Conservation (phyloP, 1,139 yeast species). For the Kodamaea plutei region DNA sequence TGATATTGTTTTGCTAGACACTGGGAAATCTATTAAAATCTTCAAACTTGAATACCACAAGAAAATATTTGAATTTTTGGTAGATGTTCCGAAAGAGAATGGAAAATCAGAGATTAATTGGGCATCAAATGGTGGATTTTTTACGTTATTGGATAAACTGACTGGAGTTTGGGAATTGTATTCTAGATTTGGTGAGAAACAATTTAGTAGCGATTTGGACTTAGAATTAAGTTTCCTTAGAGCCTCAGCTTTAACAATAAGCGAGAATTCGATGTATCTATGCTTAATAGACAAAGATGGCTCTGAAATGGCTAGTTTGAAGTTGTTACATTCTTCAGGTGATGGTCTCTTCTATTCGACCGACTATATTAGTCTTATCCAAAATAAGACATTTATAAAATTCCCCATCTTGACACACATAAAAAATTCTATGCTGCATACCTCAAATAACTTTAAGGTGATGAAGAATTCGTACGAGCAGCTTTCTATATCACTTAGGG, state of each 20-base stretch:
- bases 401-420: conserved; percentile 33
- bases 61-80: conserved; percentile 11
- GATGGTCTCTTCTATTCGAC: conserved; percentile 21
- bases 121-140: conserved; percentile 39
- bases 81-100: conserved; percentile 9
- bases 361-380: conserved; percentile 26
- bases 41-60: conserved; percentile 12
- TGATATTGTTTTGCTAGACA: conserved; percentile 19
- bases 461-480: conserved; percentile 27
- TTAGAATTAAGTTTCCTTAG: conserved; percentile 18
- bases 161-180: conserved; percentile 31
- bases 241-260: conserved; percentile 20
- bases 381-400: conserved; percentile 18
- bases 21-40: conserved; percentile 11
- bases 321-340: conserved; percentile 17
- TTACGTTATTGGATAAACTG: conserved; percentile 18
- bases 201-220: conserved; percentile 26
- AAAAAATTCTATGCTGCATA: conserved; percentile 22
- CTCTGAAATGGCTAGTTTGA: conserved; percentile 19
- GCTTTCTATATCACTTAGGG: conserved; percentile 17
- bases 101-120: conserved; percentile 16
- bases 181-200: conserved; percentile 34
- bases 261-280: conserved; percentile 26
- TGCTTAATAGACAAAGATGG: conserved; percentile 20
- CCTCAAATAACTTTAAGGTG: conserved; percentile 16